Evolutionary conservation across 768 basidiomycete species (phyloP), one percentile per base, ranked within the genome.

Genomic region (Leccinum incarnatum): DNA sequence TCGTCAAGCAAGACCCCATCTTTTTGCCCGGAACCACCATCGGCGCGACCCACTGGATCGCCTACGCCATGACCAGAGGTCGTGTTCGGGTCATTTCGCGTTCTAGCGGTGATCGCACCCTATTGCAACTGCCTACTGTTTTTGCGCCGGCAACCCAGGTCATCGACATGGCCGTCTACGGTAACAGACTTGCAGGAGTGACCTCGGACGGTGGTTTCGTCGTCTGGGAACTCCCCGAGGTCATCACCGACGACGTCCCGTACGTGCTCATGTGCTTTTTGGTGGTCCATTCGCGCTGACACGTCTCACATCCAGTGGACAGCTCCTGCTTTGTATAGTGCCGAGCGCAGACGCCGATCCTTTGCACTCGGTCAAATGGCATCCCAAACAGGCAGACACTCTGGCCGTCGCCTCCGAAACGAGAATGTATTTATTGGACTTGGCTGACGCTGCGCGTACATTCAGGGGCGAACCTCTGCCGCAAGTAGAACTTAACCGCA

Each of bases 31-130:
- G 92, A 15, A 88, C 89, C 12, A 94, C 92, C 32, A 93, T 94
- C 55, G 92, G 92, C 10, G 92, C 92, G 14, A 93, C 92, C 5
- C 89, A 91, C 68, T 94, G 92, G 90, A 92, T 94, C 58, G 92
- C 92, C 15, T 93, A 94, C 67, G 92, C 91, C 25, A 94, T 94
- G 92, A 93, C 89, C 5, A 85, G 88, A 76, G 90, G 88, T 84
- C 91, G 92, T 59, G 88, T 94, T 53, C 88, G 92, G 47, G 88
- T 94, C 53, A 94, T 93, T 59, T 93, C 91, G 21, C 83, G 92
- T 54, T 90, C 91, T 23, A 93, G 91, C 63, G 92, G 92, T 37
- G 91, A 93, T 72, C 86, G 92, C 54, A 93, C 92, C 7, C 76
- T 94, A 2, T 80, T 94, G n/a, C 89, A 92, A 67, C 77, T 93